These are phyloP conservation scores for Backusella parvicylindrica DNA, from an alignment of 192 early-diverging fungal genomes.

Conservation along the genomic window DNA sequence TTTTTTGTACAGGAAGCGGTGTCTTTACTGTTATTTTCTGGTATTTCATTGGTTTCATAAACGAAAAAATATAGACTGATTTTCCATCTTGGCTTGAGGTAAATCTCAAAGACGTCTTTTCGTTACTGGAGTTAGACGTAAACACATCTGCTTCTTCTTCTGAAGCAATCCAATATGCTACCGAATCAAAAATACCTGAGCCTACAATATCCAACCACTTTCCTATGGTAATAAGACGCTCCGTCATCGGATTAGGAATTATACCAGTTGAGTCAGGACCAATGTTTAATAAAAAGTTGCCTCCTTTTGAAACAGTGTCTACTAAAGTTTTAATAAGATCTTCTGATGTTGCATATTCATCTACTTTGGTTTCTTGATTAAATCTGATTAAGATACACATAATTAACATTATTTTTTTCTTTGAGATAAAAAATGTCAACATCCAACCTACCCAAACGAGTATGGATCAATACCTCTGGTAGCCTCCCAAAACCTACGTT, in stretches of 20 bases:
- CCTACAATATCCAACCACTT: conserved; percentile 7
- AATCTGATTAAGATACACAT: neutral
- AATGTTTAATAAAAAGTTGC: conserved; percentile 27
- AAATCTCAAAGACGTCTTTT: neutral
- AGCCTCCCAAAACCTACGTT: conserved; percentile 17
- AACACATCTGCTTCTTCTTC: neutral
- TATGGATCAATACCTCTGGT: conserved; percentile 26
- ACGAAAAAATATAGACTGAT: neutral
- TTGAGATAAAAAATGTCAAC: neutral
- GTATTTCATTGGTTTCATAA: neutral
- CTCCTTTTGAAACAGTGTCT: conserved; percentile 16
- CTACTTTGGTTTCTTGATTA: conserved; percentile 15
- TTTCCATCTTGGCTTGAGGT: neutral
- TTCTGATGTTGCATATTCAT: conserved; percentile 20
- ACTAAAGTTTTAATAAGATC: conserved; percentile 18
- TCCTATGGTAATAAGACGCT: conserved; percentile 1
- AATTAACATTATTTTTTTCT: neutral
- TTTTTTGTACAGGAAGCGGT: neutral
- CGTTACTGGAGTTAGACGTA: neutral
- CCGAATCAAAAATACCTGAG: conserved; percentile 6
- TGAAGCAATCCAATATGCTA: conserved; percentile 4
- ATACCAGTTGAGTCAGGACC: conserved; percentile 16
- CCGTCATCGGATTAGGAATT: neutral
- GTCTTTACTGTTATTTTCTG: neutral
- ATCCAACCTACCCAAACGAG: conserved; percentile 24